Evolutionary conservation across 495 filamentous ascomycete genomes (phyloP).

Genomic region (Trichoderma virens): DNA sequence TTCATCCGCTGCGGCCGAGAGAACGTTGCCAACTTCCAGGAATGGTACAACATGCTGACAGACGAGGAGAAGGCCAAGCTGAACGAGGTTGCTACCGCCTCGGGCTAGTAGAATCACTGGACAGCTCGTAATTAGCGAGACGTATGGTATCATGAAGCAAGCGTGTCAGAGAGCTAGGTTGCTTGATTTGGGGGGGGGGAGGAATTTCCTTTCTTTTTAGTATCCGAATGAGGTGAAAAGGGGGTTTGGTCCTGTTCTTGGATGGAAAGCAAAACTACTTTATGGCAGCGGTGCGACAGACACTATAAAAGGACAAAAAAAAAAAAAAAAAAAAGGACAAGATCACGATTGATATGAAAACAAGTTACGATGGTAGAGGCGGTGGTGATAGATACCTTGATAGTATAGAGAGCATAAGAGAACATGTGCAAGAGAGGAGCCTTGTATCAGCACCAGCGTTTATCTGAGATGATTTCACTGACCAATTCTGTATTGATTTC

Average conservation of each 20-base stretch:
- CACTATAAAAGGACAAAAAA: background rate
- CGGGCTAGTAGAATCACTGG: constrained; percentile 4
- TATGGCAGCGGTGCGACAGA: no score
- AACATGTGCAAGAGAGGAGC: no score
- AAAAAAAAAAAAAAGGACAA: background rate
- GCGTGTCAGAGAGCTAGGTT: no score
- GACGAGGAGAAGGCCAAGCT: constrained; percentile 71
- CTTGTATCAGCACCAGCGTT: background rate
- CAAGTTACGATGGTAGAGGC: background rate
- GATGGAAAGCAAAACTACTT: no score
- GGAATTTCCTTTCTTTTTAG: no score
- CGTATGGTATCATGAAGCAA: no score
- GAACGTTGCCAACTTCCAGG: constrained; percentile 65
- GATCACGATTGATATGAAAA: background rate
- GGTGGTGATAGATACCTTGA: constrained; percentile 1
- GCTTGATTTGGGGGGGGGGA: no score
- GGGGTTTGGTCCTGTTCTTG: no score
- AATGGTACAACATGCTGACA: constrained; percentile 61
- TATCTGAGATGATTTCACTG: background rate
- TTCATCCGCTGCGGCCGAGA: constrained; percentile 61
- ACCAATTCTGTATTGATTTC: no score
- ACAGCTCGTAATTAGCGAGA: no score
- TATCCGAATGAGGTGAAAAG: no score
- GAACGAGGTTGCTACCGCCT: constrained; percentile 28
- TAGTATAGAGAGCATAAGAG: background rate